Evolutionary conservation across 129 eudicot species (phyloP).

Genomic region (Pittosporum tobira): DNA sequence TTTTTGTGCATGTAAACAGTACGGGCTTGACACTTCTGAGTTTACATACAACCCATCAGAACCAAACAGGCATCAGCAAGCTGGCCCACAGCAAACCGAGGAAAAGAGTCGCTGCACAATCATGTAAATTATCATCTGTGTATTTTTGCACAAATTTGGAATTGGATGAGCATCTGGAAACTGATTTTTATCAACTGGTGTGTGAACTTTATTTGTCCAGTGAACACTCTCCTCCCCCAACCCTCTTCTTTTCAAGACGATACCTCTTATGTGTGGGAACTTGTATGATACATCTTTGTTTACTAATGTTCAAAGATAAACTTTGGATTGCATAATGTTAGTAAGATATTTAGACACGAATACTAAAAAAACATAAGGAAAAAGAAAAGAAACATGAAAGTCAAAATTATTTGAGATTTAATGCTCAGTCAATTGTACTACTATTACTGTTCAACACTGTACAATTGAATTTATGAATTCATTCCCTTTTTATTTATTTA

Average conservation of each 20-base stretch:
- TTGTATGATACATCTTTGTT: not conserved
- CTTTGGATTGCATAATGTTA: too few relatives aligned
- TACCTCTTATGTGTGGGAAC: not conserved
- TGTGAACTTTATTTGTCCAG: not conserved
- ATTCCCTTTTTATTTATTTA: too few relatives aligned
- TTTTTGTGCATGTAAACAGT: conserved; percentile 35
- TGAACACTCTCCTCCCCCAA: not conserved
- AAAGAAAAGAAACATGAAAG: too few relatives aligned
- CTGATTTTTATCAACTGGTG: conserved; percentile 6
- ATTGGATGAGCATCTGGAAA: conserved; percentile 2
- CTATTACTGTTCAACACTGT: too few relatives aligned
- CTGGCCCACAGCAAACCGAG: conserved; percentile 44
- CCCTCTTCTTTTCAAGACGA: not conserved
- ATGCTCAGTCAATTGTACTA: too few relatives aligned
- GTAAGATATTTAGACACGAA: too few relatives aligned
- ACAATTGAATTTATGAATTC: too few relatives aligned
- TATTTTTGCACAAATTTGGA: not conserved
- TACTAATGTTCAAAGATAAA: too few relatives aligned
- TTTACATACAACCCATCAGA: conserved; percentile 90
- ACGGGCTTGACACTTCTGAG: conserved; percentile 90
- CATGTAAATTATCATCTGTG: conserved; percentile 41
- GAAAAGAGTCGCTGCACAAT: conserved; percentile 75
- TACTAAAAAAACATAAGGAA: too few relatives aligned
- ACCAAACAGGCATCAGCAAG: conserved; percentile 59
- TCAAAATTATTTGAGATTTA: too few relatives aligned